Conservation (phyloP, 371 early-diverging fungal genomes). For the Lichtheimia hyalospora region DNA sequence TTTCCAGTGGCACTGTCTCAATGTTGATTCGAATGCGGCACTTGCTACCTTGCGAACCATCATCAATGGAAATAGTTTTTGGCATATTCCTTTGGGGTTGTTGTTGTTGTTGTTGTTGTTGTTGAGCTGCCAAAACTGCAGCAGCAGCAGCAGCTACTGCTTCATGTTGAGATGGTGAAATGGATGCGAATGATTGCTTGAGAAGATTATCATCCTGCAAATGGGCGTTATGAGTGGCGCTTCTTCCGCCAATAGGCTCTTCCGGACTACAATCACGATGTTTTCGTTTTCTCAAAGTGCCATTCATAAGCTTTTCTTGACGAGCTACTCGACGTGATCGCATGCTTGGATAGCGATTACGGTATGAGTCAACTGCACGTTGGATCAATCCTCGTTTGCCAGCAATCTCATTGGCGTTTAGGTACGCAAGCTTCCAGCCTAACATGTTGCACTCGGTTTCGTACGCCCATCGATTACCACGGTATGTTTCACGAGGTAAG, state of each 20-base stretch:
- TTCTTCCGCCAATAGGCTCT: background rate
- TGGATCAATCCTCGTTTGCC: slow-evolving; percentile 93
- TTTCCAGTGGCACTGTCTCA: slow-evolving; percentile 40
- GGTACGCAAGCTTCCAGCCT: slow-evolving; percentile 86
- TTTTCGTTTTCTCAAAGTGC: slow-evolving; percentile 51
- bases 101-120: background rate
- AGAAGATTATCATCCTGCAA: background rate
- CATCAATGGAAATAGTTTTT: slow-evolving; percentile 25
- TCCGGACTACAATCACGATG: slow-evolving; percentile 20
- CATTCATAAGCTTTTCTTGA: slow-evolving; percentile 72
- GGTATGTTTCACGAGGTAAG: slow-evolving; percentile 58
- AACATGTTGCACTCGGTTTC: slow-evolving; percentile 86
- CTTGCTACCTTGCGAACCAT: slow-evolving; percentile 20
- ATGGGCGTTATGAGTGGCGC: background rate
- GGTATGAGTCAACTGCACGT: slow-evolving; percentile 93
- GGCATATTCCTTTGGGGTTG: slow-evolving; percentile 6
- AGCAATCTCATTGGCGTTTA: slow-evolving; percentile 81
- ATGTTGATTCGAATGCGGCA: slow-evolving; percentile 46
- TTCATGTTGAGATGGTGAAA: background rate
- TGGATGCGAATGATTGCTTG: background rate
- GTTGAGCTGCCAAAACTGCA: background rate
- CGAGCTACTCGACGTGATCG: slow-evolving; percentile 80
- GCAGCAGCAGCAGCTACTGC: background rate
- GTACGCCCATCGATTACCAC: slow-evolving; percentile 88
- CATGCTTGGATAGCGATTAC: slow-evolving; percentile 83